phyloP scores from a whole-genome alignment of 371 early-diverging fungal species.

The Apophysomyces variabilis region DNA sequence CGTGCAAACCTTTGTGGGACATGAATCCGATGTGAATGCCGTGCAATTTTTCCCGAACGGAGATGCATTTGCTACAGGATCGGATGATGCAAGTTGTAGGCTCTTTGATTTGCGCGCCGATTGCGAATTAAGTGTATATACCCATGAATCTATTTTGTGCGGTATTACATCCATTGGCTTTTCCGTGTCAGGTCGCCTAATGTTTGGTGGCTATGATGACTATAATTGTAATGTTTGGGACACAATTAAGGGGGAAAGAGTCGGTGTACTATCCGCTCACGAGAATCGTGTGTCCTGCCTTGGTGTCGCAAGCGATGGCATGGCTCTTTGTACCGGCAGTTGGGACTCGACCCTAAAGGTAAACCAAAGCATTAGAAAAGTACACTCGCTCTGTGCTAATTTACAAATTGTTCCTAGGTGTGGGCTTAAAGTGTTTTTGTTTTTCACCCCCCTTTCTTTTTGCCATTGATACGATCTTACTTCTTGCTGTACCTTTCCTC shows the following conservation, averaged over 20 bases:
- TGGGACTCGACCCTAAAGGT: constrained; percentile 96
- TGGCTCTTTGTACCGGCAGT: constrained; percentile 96
- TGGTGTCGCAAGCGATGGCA: constrained; percentile 94
- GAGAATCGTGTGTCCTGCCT: constrained; percentile 96
- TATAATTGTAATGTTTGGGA: constrained; percentile 99
- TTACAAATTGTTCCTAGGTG: neutral
- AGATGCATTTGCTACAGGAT: constrained; percentile 95
- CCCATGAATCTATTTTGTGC: constrained; percentile 95
- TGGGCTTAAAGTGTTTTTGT: neutral
- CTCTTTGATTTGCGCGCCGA: constrained; percentile 97
- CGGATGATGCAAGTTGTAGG: constrained; percentile 97
- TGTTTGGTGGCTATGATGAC: constrained; percentile 99
- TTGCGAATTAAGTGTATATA: constrained; percentile 93
- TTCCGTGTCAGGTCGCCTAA: constrained; percentile 90
- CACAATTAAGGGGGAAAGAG: constrained; percentile 92
- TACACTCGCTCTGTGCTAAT: neutral
- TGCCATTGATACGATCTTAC: neutral
- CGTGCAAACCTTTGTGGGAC: constrained; percentile 97
- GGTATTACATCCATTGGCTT: constrained; percentile 98
- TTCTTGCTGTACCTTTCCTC: neutral
- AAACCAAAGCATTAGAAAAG: neutral
- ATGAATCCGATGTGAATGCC: constrained; percentile 98
- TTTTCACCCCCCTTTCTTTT: neutral
- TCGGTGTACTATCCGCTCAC: constrained; percentile 92
- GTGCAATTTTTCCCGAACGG: constrained; percentile 99